Conservation (phyloP, 1,284 basidiomycete genomes). For the Moniliophthora roreri region DNA sequence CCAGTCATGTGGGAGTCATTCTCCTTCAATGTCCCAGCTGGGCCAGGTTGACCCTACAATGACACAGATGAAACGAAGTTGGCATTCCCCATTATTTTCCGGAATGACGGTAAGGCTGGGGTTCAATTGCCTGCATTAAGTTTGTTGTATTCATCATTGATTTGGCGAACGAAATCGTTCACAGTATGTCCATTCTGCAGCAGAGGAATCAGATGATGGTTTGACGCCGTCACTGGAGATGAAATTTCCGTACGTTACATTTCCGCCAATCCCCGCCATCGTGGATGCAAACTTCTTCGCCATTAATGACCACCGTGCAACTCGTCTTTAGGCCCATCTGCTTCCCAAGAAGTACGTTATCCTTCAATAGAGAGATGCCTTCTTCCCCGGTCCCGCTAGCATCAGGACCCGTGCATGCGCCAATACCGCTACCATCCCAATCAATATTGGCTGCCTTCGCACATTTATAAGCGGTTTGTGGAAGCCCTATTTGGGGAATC, state of each 20-base stretch:
- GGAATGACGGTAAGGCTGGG: no score
- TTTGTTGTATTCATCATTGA: slow-evolving; percentile 70
- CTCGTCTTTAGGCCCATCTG: slow-evolving; percentile 66
- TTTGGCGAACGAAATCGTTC: slow-evolving; percentile 76
- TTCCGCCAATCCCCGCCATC: slow-evolving; percentile 38
- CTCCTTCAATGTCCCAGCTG: no score
- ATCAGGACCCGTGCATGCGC: slow-evolving; percentile 34
- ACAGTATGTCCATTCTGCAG: slow-evolving; percentile 71
- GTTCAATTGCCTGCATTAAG: no score
- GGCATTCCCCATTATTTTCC: no score
- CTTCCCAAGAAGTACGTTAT: slow-evolving; percentile 53
- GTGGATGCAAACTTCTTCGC: slow-evolving; percentile 69
- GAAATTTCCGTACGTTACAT: not conserved
- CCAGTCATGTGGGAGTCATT: no score
- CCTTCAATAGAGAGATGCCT: slow-evolving; percentile 58
- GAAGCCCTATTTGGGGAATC: slow-evolving; percentile 59
- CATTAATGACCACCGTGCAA: slow-evolving; percentile 81
- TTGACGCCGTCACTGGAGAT: slow-evolving; percentile 1
- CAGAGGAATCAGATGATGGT: no score
- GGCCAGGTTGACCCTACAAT: no score
- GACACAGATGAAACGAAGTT: no score
- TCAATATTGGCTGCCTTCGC: slow-evolving; percentile 63
- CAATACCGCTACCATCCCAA: slow-evolving; percentile 44
- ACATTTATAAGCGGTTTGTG: slow-evolving; percentile 67
- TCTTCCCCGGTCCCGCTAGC: slow-evolving; percentile 59